Evolutionary conservation across 352 stramenopile species (phyloP).

Genomic region (Pythium rhizo-oryzae): DNA sequence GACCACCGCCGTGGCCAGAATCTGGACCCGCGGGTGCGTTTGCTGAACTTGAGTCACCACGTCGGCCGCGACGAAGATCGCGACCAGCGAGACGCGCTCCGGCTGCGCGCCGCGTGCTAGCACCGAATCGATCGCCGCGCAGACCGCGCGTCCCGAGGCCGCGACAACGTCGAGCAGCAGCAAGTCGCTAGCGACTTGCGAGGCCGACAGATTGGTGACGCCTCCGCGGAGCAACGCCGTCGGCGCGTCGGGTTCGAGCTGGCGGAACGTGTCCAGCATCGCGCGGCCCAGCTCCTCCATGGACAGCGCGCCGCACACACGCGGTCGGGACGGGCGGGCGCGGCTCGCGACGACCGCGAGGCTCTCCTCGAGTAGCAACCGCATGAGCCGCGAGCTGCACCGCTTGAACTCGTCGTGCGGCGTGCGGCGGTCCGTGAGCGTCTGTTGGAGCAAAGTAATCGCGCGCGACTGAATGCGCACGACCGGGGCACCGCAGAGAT

Average conservation of each 20-base stretch:
- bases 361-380: slow-evolving; percentile 56
- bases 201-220: background rate
- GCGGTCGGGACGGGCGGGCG: background rate
- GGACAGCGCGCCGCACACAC: background rate
- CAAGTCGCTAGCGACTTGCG: background rate
- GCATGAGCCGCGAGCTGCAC: slow-evolving; percentile 44
- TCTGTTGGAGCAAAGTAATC: slow-evolving; percentile 41
- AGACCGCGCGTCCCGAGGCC: background rate
- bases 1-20: background rate
- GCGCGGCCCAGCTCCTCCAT: background rate
- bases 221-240: background rate
- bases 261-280: background rate
- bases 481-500: background rate
- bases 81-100: background rate
- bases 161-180: background rate
- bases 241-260: background rate
- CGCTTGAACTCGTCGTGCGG: slow-evolving; percentile 38
- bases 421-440: slow-evolving; percentile 37
- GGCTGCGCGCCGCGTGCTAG: background rate
- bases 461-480: slow-evolving; percentile 46
- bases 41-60: background rate
- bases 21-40: background rate
- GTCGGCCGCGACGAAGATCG: background rate
- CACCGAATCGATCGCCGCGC: background rate
- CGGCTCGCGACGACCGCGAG: background rate